Conservation (phyloP, 306 rosid species). For the Macrotyloma uniflorum region DNA sequence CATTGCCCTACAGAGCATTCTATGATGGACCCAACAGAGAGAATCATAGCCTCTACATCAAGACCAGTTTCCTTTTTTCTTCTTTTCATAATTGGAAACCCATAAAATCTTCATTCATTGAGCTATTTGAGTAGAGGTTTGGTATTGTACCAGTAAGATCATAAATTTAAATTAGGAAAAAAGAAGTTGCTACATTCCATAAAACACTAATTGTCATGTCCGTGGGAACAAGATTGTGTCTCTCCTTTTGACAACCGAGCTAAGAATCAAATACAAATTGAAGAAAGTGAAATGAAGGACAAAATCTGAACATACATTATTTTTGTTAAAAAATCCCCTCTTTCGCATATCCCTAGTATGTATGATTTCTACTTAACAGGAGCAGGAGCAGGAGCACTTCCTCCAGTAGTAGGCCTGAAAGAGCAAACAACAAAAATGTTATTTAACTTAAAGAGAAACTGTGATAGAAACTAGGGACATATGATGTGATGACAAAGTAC, state of each 20-base stretch:
- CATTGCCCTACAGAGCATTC: background rate
- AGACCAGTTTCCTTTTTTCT: background rate
- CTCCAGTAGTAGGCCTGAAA: conserved; percentile 78
- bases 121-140: background rate
- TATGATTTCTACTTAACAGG: conserved; percentile 25
- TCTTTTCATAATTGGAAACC: background rate
- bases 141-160: background rate
- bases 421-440: background rate
- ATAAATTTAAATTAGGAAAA: background rate
- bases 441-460: background rate
- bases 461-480: conserved; percentile 4
- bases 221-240: background rate
- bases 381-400: conserved; percentile 46
- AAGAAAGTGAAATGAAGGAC: background rate
- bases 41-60: background rate
- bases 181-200: background rate
- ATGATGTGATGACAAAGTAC: background rate
- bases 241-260: conserved; percentile 12
- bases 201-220: background rate
- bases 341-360: background rate
- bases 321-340: conserved; percentile 1
- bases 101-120: background rate
- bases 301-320: conserved; percentile 42
- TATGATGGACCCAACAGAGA: background rate
- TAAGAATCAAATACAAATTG: conserved; percentile 14